These are phyloP conservation scores for Syzygium jambos DNA, from an alignment of 345 rosid genomes.

Conservation along the genomic window DNA sequence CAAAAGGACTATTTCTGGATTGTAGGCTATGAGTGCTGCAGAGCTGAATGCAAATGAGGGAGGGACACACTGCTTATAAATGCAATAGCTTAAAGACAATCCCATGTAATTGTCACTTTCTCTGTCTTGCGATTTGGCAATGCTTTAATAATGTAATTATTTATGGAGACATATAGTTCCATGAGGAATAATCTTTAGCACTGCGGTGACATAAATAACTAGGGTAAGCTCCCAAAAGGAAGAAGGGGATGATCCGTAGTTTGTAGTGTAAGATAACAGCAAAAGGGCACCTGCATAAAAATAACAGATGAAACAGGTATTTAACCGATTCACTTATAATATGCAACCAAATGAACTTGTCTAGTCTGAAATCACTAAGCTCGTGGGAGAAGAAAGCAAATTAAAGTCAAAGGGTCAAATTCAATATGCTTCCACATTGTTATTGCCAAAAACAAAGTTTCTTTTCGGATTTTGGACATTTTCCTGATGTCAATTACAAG, in stretches of 20 bases:
- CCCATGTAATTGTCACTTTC: neutral
- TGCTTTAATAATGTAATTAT: neutral
- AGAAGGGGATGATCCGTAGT: neutral
- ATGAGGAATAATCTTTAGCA: neutral
- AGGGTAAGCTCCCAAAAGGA: neutral
- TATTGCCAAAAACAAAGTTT: neutral
- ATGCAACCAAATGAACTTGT: neutral
- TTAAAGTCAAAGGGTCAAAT: neutral
- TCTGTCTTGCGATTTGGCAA: neutral
- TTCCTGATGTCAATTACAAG: neutral
- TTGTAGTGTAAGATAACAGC: neutral
- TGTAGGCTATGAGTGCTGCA: neutral
- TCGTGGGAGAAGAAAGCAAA: no score
- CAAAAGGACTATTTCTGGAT: neutral
- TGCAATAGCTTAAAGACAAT: neutral
- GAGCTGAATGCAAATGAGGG: neutral
- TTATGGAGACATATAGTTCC: neutral
- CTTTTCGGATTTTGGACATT: neutral
- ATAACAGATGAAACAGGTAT: neutral
- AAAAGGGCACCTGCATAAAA: neutral
- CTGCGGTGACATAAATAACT: neutral
- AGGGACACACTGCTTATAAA: neutral
- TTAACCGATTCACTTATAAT: neutral
- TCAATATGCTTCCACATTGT: neutral
- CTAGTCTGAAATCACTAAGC: neutral